Evolutionary conservation across 2,329 filamentous ascomycete genomes (phyloP).

Genomic region (Endothia cerciana): DNA sequence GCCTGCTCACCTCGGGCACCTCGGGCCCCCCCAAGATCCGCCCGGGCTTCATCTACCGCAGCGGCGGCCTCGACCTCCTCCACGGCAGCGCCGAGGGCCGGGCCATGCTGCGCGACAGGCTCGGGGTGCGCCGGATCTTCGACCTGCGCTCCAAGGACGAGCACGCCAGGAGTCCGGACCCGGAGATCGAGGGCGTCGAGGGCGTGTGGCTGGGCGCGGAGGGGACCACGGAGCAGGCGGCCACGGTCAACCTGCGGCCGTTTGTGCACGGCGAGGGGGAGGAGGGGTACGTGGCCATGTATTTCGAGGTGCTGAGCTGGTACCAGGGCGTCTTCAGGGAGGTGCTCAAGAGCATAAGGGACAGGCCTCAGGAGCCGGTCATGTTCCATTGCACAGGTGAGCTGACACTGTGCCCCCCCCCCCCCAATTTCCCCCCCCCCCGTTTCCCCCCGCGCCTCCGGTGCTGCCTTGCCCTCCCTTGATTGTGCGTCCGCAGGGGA

Average conservation of each 20-base stretch:
- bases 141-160: conserved; percentile 55
- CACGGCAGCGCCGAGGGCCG: conserved; percentile 38
- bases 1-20: conserved; percentile 43
- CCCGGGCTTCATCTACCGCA: conserved; percentile 49
- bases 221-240: conserved; percentile 39
- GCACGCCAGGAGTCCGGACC: conserved; percentile 48
- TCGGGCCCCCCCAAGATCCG: conserved; percentile 39
- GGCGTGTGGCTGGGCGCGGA: conserved; percentile 48
- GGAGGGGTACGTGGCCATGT: conserved; percentile 50
- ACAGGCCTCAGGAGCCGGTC: conserved; percentile 49
- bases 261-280: conserved; percentile 53
- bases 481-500: not conserved
- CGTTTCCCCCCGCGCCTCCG: too few relatives aligned
- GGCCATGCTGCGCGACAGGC: conserved; percentile 42
- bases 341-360: conserved; percentile 53
- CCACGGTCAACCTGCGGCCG: conserved; percentile 41
- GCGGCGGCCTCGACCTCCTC: conserved; percentile 46
- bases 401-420: conserved; percentile 29
- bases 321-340: conserved; percentile 48
- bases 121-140: conserved; percentile 51
- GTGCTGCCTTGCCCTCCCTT: not conserved
- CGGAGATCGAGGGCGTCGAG: conserved; percentile 48
- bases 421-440: too few relatives aligned
- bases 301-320: conserved; percentile 49
- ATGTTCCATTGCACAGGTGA: conserved; percentile 60